phyloP scores from a whole-genome alignment of 495 filamentous ascomycete species.

The Hamigera avellanea region DNA sequence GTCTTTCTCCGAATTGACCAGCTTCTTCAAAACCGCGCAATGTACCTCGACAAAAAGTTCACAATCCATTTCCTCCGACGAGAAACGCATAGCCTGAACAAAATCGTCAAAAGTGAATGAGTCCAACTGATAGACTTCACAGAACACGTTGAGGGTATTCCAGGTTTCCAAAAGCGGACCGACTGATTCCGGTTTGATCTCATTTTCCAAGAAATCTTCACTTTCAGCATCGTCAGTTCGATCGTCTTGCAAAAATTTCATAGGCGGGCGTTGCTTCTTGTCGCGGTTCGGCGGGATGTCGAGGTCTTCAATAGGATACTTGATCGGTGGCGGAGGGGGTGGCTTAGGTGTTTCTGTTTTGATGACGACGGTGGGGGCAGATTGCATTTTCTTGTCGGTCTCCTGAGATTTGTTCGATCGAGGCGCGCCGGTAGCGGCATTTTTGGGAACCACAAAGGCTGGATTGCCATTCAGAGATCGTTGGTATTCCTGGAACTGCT shows the following conservation, averaged over 20 bases:
- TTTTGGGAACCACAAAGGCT: slow-evolving; percentile 26
- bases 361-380: slow-evolving; percentile 19
- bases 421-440: slow-evolving; percentile 13
- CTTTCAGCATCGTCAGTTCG: slow-evolving; percentile 27
- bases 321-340: slow-evolving; percentile 67
- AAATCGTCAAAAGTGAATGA: slow-evolving; percentile 98
- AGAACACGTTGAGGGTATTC: slow-evolving; percentile 94
- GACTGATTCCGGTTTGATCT: slow-evolving; percentile 67
- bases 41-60: slow-evolving; percentile 85
- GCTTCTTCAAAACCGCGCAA: slow-evolving; percentile 77
- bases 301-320: slow-evolving; percentile 92
- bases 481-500: slow-evolving; percentile 41
- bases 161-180: slow-evolving; percentile 78
- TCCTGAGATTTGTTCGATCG: slow-evolving; percentile 29
- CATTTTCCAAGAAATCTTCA: slow-evolving; percentile 35
- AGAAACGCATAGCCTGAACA: slow-evolving; percentile 73
- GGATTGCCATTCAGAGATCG: slow-evolving; percentile 40
- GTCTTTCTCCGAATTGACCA: slow-evolving; percentile 64
- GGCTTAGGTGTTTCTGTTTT: slow-evolving; percentile 32
- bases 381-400: slow-evolving; percentile 22
- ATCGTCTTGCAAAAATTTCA: slow-evolving; percentile 66
- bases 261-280: slow-evolving; percentile 51
- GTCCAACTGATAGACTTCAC: slow-evolving; percentile 82
- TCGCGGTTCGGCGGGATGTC: slow-evolving; percentile 54
- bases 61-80: slow-evolving; percentile 66